phyloP scores from a whole-genome alignment of 352 stramenopile species.

The Globisporangium paddicum region DNA sequence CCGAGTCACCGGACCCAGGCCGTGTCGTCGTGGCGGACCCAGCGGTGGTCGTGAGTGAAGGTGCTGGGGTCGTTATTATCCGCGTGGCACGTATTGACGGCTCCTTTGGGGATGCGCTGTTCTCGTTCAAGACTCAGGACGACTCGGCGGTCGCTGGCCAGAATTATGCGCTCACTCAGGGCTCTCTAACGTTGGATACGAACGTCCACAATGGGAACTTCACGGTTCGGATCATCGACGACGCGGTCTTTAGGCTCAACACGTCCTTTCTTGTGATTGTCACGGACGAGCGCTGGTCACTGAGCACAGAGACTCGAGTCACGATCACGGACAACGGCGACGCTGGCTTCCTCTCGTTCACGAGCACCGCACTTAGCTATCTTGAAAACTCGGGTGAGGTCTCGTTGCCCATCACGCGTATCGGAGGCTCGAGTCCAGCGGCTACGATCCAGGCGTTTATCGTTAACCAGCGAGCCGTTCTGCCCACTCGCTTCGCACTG shows the following conservation, averaged over 20 bases:
- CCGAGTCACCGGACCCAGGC: constrained; percentile 28
- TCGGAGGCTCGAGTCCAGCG: constrained; percentile 18
- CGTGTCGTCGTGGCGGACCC: constrained; percentile 18
- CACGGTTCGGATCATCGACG: constrained; percentile 35
- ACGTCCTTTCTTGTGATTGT: constrained; percentile 41
- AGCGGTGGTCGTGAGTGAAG: constrained; percentile 26
- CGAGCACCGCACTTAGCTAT: neutral
- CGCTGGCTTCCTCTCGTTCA: constrained; percentile 47
- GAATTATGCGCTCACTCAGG: constrained; percentile 26
- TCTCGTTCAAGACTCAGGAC: constrained; percentile 29
- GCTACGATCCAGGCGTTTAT: constrained; percentile 27
- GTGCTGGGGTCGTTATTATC: constrained; percentile 19
- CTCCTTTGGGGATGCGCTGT: constrained; percentile 37
- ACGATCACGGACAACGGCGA: constrained; percentile 47
- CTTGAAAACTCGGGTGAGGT: constrained; percentile 30
- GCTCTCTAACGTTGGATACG: constrained; percentile 15
- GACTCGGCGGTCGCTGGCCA: constrained; percentile 22
- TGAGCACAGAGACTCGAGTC: constrained; percentile 26
- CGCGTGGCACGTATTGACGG: constrained; percentile 41
- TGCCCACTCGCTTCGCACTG: constrained; percentile 26
- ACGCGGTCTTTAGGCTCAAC: constrained; percentile 32
- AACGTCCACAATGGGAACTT: constrained; percentile 28
- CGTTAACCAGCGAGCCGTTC: neutral
- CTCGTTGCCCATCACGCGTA: constrained; percentile 25
- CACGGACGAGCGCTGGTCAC: constrained; percentile 17